Evolutionary conservation across 345 rosid species (phyloP).

Genomic region (Gossypium stocksii): DNA sequence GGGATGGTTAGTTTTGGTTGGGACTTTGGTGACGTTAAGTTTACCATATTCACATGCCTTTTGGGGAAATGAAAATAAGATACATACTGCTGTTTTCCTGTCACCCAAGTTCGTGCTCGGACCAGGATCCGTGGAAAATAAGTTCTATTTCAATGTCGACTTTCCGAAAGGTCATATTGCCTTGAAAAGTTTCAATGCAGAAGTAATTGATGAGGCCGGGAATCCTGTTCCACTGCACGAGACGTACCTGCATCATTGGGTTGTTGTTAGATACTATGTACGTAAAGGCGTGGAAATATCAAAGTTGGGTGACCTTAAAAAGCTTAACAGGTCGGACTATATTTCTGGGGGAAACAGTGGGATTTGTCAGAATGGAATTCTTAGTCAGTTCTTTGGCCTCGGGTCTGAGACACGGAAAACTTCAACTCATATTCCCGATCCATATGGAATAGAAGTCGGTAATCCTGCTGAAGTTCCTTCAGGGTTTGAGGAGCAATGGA

Average conservation of each 20-base stretch:
- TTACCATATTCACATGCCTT: conserved; percentile 20
- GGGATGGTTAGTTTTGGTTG: conserved; percentile 22
- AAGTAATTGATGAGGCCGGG: conserved; percentile 71
- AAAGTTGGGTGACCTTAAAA: not conserved
- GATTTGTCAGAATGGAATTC: conserved; percentile 41
- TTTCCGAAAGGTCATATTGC: conserved; percentile 87
- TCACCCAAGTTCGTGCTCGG: conserved; percentile 66
- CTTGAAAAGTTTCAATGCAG: conserved; percentile 57
- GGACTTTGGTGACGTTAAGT: conserved; percentile 22
- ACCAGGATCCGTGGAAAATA: conserved; percentile 74
- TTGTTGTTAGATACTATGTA: conserved; percentile 43
- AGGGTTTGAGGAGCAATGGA: conserved; percentile 70
- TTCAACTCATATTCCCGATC: conserved; percentile 62
- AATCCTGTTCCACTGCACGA: conserved; percentile 67
- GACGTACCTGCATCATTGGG: conserved; percentile 94
- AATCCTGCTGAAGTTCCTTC: conserved; percentile 58
- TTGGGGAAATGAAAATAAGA: conserved; percentile 21
- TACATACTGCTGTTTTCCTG: conserved; percentile 52
- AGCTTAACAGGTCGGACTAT: conserved; percentile 20
- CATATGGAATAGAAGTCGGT: conserved; percentile 75
- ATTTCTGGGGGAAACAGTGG: conserved; percentile 48
- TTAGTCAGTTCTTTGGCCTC: conserved; percentile 66
- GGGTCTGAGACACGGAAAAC: conserved; percentile 88
- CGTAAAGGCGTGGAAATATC: conserved; percentile 25
- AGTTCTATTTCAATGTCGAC: conserved; percentile 43